phyloP scores from a whole-genome alignment of 2,329 filamentous ascomycete genomes.

The Penicillium sp. region DNA sequence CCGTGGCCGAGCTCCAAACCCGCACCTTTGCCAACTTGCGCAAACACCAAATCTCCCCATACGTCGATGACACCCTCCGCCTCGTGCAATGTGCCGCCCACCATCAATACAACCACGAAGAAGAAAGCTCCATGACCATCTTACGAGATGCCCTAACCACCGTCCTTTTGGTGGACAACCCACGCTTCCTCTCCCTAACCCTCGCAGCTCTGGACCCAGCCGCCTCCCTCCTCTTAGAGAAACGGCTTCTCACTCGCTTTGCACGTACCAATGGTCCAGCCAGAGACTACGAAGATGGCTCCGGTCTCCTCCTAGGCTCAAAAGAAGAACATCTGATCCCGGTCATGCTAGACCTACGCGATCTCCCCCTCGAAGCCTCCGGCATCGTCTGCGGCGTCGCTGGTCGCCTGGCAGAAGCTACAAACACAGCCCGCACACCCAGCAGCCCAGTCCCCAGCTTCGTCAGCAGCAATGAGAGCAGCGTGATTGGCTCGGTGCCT shows the following conservation, averaged over 20 bases:
- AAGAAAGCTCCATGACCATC: slow-evolving; percentile 35
- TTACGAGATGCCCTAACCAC: slow-evolving; percentile 37
- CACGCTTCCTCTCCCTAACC: slow-evolving; percentile 48
- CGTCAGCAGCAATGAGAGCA: slow-evolving; percentile 11
- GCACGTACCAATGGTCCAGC: slow-evolving; percentile 50
- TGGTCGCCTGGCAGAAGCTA: slow-evolving; percentile 69
- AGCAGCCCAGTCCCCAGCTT: slow-evolving; percentile 11
- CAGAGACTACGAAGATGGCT: slow-evolving; percentile 40
- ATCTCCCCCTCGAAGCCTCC: slow-evolving; percentile 77
- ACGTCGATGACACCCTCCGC: slow-evolving; percentile 61
- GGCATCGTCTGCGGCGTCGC: slow-evolving; percentile 95
- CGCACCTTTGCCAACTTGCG: slow-evolving; percentile 81
- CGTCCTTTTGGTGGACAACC: slow-evolving; percentile 35
- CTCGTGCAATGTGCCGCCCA: slow-evolving; percentile 77
- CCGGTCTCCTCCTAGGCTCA: slow-evolving; percentile 69
- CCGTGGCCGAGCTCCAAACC: slow-evolving; percentile 69
- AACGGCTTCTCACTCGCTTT: slow-evolving; percentile 57
- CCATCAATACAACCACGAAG: slow-evolving; percentile 38
- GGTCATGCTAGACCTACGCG: slow-evolving; percentile 78
- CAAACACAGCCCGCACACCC: slow-evolving; percentile 45
- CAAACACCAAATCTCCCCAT: slow-evolving; percentile 66
- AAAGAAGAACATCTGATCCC: slow-evolving; percentile 66
- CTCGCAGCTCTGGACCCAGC: slow-evolving; percentile 42
- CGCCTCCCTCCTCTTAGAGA: slow-evolving; percentile 43
- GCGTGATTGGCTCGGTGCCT: slow-evolving; percentile 18